A percentile compares a stretch with the other conserved stretches of the same genome.
Conservation (phyloP, 257 asterid species). For the Eustoma russellianum region DNA sequence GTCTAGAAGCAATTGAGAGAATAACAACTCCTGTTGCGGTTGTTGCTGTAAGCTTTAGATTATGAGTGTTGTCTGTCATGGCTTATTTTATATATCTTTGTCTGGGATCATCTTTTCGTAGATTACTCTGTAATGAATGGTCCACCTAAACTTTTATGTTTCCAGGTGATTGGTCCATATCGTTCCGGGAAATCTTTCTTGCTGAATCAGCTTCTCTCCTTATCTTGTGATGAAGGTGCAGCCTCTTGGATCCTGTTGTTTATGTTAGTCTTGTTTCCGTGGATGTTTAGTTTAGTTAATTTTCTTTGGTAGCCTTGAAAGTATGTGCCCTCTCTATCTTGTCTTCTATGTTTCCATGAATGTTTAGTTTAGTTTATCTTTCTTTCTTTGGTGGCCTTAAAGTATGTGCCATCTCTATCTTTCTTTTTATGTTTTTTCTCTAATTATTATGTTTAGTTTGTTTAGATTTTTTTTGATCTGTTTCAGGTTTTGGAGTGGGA, state of each 20-base stretch:
- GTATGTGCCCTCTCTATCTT: not conserved
- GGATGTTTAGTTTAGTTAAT: not conserved
- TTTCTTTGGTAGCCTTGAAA: not conserved
- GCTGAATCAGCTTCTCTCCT: slow-evolving; percentile 96
- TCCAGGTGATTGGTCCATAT: slow-evolving; percentile 94
- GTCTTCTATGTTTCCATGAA: not conserved
- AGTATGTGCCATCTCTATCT: too few species aligned
- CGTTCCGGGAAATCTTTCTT: slow-evolving; percentile 98
- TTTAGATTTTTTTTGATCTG: slow-evolving; percentile 14
- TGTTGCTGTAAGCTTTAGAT: slow-evolving; percentile 67
- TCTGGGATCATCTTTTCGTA: not conserved
- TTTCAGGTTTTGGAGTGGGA: slow-evolving; percentile 96
- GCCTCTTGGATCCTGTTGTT: slow-evolving; percentile 4
- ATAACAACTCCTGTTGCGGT: slow-evolving; percentile 84
- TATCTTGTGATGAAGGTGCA: slow-evolving; percentile 92
- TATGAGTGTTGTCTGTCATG: slow-evolving; percentile 9
- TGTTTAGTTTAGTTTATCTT: too few species aligned
- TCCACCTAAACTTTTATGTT: slow-evolving; percentile 4
- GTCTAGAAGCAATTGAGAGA: slow-evolving; percentile 81
- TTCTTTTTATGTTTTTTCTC: too few species aligned
- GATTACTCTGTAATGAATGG: not conserved
- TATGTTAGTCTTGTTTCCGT: slow-evolving; percentile 4
- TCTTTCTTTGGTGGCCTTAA: too few species aligned
- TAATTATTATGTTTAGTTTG: not conserved
- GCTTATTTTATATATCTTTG: not conserved